Percentiles rank a stretch among this genome's conserved stretches.
These are phyloP conservation scores for Trichosporon sp. DNA, from an alignment of 1,284 basidiomycete genomes.

Conservation along the genomic window DNA sequence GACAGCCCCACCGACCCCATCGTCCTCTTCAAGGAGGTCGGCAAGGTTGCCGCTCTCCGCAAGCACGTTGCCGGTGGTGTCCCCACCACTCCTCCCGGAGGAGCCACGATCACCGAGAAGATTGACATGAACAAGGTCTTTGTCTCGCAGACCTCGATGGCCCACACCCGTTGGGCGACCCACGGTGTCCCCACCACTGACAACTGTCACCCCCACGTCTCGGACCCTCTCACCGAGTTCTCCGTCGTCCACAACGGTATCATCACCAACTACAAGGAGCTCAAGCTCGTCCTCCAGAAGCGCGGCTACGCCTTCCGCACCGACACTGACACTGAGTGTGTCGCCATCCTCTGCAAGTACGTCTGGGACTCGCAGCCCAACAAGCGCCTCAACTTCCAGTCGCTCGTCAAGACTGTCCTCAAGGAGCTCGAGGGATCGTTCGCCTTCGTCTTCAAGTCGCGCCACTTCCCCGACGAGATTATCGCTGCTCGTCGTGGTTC, in stretches of 20 bases:
- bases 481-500: slow-evolving; percentile 96
- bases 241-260: slow-evolving; percentile 98
- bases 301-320: slow-evolving; percentile 92
- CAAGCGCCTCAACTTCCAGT: slow-evolving; percentile 86
- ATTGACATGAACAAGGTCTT: slow-evolving; percentile 81
- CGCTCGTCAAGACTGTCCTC: slow-evolving; percentile 90
- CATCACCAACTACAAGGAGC: slow-evolving; percentile 90
- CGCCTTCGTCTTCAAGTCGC: slow-evolving; percentile 99
- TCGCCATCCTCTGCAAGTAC: slow-evolving; percentile 95
- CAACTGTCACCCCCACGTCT: slow-evolving; percentile 96
- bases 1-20: slow-evolving; percentile 70
- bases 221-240: slow-evolving; percentile 79
- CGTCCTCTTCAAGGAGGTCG: slow-evolving; percentile 95
- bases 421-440: slow-evolving; percentile 99
- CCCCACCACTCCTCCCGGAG: slow-evolving; percentile 36
- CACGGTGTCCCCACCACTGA: slow-evolving; percentile 84
- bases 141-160: slow-evolving; percentile 91
- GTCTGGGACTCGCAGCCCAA: slow-evolving; percentile 91
- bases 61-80: slow-evolving; percentile 80
- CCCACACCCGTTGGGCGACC: slow-evolving; percentile 99
- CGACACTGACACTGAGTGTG: slow-evolving; percentile 98
- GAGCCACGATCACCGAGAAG: slow-evolving; percentile 38
- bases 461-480: slow-evolving; percentile 93
- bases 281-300: slow-evolving; percentile 92
- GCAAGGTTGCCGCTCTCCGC: slow-evolving; percentile 93